A percentile compares a stretch with the other conserved stretches of the same genome.
Evolutionary conservation across 2,329 filamentous ascomycete species (phyloP).

Genomic region (Clarireedia hainanense): DNA sequence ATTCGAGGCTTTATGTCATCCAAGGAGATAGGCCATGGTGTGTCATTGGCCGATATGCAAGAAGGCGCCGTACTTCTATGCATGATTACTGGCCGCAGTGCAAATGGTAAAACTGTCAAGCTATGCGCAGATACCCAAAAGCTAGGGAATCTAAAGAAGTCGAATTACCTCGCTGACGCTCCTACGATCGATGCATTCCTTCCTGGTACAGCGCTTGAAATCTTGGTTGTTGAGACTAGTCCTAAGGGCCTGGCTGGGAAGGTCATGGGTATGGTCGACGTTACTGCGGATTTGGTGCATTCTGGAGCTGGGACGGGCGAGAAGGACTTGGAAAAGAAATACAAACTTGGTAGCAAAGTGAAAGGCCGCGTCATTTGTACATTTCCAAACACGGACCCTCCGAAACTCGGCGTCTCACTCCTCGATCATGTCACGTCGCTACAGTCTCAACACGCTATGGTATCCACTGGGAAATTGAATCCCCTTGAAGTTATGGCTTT

Average conservation of each 20-base stretch:
- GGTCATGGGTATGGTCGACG: slow-evolving; percentile 84
- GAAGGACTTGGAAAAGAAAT: slow-evolving; percentile 65
- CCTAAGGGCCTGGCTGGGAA: slow-evolving; percentile 76
- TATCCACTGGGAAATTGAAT: slow-evolving; percentile 35
- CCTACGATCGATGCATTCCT: slow-evolving; percentile 85
- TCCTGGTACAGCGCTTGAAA: slow-evolving; percentile 82
- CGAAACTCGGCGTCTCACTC: slow-evolving; percentile 81
- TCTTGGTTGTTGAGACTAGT: slow-evolving; percentile 71
- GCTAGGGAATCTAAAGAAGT: slow-evolving; percentile 56
- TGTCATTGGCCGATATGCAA: slow-evolving; percentile 61
- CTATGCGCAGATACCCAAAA: slow-evolving; percentile 68
- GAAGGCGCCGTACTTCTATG: slow-evolving; percentile 82
- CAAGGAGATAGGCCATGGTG: slow-evolving; percentile 64
- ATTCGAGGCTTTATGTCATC: slow-evolving; percentile 78
- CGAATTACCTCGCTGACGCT: slow-evolving; percentile 62
- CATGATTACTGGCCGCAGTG: slow-evolving; percentile 64
- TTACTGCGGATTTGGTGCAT: slow-evolving; percentile 84
- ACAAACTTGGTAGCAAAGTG: slow-evolving; percentile 75
- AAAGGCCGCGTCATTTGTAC: slow-evolving; percentile 84
- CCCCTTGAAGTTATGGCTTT: slow-evolving; percentile 57
- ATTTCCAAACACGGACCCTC: slow-evolving; percentile 69
- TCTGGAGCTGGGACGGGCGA: slow-evolving; percentile 67
- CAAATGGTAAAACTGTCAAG: slow-evolving; percentile 78
- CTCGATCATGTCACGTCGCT: slow-evolving; percentile 76
- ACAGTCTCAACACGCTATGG: slow-evolving; percentile 33